Evolutionary conservation across 2,329 filamentous ascomycete species (phyloP), one percentile per base, ranked within the genome.

Genomic region (Aureobasidium vineae): DNA sequence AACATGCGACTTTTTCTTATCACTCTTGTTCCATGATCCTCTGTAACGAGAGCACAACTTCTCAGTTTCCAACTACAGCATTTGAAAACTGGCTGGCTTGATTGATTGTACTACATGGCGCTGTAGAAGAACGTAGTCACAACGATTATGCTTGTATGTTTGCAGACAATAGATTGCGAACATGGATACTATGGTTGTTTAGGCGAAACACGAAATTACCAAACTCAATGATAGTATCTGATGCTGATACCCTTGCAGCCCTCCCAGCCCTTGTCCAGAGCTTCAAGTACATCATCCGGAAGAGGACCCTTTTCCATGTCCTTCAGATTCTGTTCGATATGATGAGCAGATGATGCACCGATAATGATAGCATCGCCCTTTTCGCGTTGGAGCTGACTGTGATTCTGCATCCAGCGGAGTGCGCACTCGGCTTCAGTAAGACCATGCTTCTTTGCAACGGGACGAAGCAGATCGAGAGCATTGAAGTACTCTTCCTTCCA

Each of bases 361-460:
- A 80, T 74, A 61, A 81, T 73, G 16, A 80, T 73, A 10, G 72
- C 77, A 71, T 81, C 79, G 2, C 70, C 72, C 31, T 72, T 60
- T 41, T 76, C 71, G 11, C 69, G 67, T 43, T 73, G 73, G 59
- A 81, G 60, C 54, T 71, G 50, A 11, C 75, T 79, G 67, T 84
- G 81, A 70, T 83, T 78, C 1, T 72, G 72, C 41, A 78, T 73
- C 82, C 82, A 83, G 36, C 81, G 70, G 63, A 84, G 68, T 0
- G 80, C 80, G 69, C 76, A 75, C 68, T 83, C 80, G 0, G 76
- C 74, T 66, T 79, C 72, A 0, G 78, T 80, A 38, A 84, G 36
- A 1, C 75, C 74, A 69, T 81, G 75, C 71, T 79, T 78, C 70
- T 73, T 72, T 0, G 75, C 73, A 26, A 73, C 74, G 1, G 75